Evolutionary conservation across 148 eudicot genomes (phyloP).

Genomic region (Amaranthus hypochondriacus): DNA sequence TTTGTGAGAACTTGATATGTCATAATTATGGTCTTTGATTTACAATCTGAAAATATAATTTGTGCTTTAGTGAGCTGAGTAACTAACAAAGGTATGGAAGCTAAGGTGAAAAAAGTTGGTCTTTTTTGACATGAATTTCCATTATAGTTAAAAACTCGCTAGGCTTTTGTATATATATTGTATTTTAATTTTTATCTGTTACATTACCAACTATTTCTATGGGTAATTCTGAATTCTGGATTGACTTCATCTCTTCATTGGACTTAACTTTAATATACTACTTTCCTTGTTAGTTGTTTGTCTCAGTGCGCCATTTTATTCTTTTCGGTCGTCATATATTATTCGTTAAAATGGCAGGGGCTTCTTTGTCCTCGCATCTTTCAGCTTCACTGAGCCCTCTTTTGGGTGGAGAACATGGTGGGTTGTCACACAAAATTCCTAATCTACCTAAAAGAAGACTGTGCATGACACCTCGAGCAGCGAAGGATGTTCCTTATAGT

Average conservation of each 20-base stretch:
- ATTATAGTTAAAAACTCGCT: too few relatives aligned
- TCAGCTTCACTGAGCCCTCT: slow-evolving; percentile 43
- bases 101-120: too few relatives aligned
- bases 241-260: neutral
- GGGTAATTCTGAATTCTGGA: too few relatives aligned
- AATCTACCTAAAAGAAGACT: slow-evolving; percentile 21
- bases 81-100: too few relatives aligned
- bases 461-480: slow-evolving; percentile 38
- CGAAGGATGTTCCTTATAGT: slow-evolving; percentile 59
- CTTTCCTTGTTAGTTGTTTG: neutral
- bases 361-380: slow-evolving; percentile 22
- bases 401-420: slow-evolving; percentile 42
- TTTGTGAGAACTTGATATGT: neutral
- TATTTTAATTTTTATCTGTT: neutral
- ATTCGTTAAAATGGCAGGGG: slow-evolving; percentile 29
- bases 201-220: neutral
- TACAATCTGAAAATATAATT: too few relatives aligned
- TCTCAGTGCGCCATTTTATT: neutral
- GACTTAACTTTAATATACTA: neutral
- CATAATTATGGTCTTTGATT: neutral
- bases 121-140: too few relatives aligned
- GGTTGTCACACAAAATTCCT: slow-evolving; percentile 33
- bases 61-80: too few relatives aligned
- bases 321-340: neutral
- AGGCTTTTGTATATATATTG: too few relatives aligned